phyloP scores from a whole-genome alignment of 129 eudicot species.

The Artemisia tridentata region DNA sequence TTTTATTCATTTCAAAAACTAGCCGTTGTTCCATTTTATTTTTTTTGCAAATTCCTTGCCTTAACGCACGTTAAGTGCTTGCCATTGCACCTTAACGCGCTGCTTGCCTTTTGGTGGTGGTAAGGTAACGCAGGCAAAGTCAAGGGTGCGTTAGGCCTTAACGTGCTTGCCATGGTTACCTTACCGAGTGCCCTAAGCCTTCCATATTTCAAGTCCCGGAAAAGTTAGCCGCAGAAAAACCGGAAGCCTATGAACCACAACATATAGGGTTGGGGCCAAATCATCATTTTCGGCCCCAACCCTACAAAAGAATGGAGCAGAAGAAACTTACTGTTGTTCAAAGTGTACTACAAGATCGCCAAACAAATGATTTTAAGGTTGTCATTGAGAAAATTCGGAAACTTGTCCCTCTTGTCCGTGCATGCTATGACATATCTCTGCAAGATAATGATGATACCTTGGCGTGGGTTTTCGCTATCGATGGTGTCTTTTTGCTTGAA shows the following conservation, averaged over 20 bases:
- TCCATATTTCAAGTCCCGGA: slow-evolving; percentile 13
- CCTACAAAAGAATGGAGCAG: slow-evolving; percentile 42
- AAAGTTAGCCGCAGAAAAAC: slow-evolving; percentile 14
- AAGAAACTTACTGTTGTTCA: slow-evolving; percentile 29
- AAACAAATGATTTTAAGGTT: not conserved
- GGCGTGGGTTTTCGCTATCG: too few relatives aligned
- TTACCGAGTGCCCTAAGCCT: too few relatives aligned
- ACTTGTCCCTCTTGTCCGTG: slow-evolving; percentile 12
- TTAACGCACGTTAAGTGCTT: too few relatives aligned
- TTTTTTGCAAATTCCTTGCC: too few relatives aligned
- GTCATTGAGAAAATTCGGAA: not conserved
- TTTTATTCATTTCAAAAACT: too few relatives aligned
- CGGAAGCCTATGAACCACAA: slow-evolving; percentile 44
- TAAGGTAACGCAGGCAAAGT: too few relatives aligned
- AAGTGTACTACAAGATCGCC: not conserved
- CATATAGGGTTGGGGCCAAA: slow-evolving; percentile 45
- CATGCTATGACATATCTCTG: slow-evolving; percentile 39
- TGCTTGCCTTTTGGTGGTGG: too few relatives aligned
- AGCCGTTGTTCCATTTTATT: too few relatives aligned
- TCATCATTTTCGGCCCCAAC: slow-evolving; percentile 31
- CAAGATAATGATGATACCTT: not conserved
- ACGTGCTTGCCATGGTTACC: too few relatives aligned
- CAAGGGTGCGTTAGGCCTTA: too few relatives aligned
- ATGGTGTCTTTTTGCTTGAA: too few relatives aligned
- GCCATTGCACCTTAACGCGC: too few relatives aligned